Evolutionary conservation across 192 early-diverging fungal species (phyloP).

Genomic region (Backusella mclennaniae): DNA sequence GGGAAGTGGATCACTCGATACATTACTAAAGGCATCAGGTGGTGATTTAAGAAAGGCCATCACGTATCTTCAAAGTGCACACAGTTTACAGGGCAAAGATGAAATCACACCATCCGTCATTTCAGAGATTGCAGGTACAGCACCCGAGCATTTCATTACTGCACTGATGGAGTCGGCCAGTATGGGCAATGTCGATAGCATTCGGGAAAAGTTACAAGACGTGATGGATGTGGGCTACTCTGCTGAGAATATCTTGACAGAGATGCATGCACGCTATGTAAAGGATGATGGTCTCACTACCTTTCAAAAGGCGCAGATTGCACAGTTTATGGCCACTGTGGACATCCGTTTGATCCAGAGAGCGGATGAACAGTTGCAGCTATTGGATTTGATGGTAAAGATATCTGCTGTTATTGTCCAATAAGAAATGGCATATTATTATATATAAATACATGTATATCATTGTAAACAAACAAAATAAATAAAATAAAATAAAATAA

Average conservation of each 20-base stretch:
- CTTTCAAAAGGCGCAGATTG: conserved; percentile 73
- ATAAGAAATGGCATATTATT: not conserved
- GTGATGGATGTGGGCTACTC: conserved; percentile 75
- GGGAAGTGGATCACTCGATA: conserved; percentile 54
- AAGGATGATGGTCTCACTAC: conserved; percentile 59
- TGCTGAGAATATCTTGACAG: conserved; percentile 67
- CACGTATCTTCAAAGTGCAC: conserved; percentile 88
- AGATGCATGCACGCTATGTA: conserved; percentile 56
- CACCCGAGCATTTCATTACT: conserved; percentile 66
- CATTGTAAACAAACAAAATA: not conserved
- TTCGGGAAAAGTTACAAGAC: conserved; percentile 52
- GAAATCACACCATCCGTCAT: conserved; percentile 55
- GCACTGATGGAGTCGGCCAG: conserved; percentile 56
- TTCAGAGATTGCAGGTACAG: conserved; percentile 76
- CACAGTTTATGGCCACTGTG: conserved; percentile 58
- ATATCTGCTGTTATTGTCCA: conserved; percentile 35
- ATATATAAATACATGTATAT: too few species aligned
- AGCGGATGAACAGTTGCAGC: conserved; percentile 87
- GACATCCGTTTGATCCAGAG: conserved; percentile 84
- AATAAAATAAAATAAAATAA: not conserved
- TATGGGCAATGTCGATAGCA: conserved; percentile 41
- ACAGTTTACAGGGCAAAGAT: conserved; percentile 51
- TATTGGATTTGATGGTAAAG: conserved; percentile 66
- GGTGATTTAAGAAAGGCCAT: conserved; percentile 93
- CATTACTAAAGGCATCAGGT: conserved; percentile 71